Evolutionary conservation across 164 flowering plant genomes (phyloP), one percentile per base, ranked within the genome.

Genomic region (Paratinospora sagittata): DNA sequence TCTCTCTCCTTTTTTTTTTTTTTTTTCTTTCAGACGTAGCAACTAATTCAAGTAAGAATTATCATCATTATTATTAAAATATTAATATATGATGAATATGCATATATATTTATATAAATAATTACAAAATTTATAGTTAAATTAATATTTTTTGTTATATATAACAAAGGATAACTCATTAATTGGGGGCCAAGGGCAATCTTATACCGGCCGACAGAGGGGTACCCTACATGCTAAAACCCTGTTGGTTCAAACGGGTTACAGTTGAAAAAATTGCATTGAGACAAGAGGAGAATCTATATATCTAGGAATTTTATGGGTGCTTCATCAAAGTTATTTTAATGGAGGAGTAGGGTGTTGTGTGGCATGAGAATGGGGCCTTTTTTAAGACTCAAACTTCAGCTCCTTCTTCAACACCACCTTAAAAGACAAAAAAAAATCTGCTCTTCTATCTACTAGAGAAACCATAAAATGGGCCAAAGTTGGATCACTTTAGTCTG

Each of bases 401-500:
- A 30, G 34, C 34, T 8, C 61, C 10, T 55, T 6, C 61, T 55
- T 6, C 24, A n/a, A 55, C 61, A 52, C 61, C 61, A 19, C 61
- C 34, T 30, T 30, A 30, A 55, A 47, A 55, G 61, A 55, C 61
- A 55, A 55, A 55, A 19, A n/a, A 30, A 30, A 30, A 1, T 30
- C 34, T 30, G 34, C 34, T 55, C 61, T n/a, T n/a, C 61, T n/a
- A 23, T 30, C 24, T 55, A 55, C 24, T 55, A 55, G 61, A 55
- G 61, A 21, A 55, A 19, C 21, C 61, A 55, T 19, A 6, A 30
- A 30, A 55, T n/a, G 61, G 61, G 61, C 61, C 24, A 55, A 19
- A 21, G 61, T 55, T 55, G 61, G 23, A 55, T 55, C 61, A 55
- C 61, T 55, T 55, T 55, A n/a, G 24, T 19, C 61, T 55, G 61